These are phyloP conservation scores for Fraxinus latifolia DNA, from an alignment of 305 asterid genomes.

Conservation along the genomic window DNA sequence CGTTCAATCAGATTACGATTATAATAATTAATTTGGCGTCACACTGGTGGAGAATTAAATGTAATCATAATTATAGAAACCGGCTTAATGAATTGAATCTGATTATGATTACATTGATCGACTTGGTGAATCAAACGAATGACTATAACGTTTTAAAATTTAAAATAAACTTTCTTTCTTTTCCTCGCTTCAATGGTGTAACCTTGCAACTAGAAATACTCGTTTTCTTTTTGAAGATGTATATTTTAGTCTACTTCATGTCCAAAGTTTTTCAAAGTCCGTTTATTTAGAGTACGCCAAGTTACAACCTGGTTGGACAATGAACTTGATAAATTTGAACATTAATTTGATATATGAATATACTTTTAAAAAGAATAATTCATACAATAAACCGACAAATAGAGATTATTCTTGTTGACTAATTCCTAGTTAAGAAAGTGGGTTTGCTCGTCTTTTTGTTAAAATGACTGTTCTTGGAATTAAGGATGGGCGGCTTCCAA, in stretches of 20 bases:
- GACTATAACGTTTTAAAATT: too few relatives aligned
- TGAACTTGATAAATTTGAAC: not conserved
- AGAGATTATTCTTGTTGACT: not conserved
- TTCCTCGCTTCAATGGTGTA: not conserved
- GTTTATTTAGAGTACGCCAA: not conserved
- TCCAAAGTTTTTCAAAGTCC: not conserved
- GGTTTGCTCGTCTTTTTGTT: not conserved
- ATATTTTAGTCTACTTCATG: not conserved
- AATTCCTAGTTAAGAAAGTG: not conserved
- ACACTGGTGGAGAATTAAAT: not conserved
- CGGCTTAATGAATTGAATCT: not conserved
- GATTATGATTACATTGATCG: not conserved
- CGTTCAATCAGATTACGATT: too few relatives aligned
- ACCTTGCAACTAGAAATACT: not conserved
- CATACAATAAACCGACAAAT: not conserved
- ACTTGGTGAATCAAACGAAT: not conserved
- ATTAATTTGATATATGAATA: not conserved
- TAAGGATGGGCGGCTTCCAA: slow-evolving; percentile 27
- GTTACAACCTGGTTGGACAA: not conserved
- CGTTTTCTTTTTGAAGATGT: not conserved
- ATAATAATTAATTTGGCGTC: not conserved
- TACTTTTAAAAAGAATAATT: not conserved
- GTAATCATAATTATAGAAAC: too few relatives aligned
- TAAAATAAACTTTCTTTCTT: not conserved
- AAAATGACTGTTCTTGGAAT: not conserved